A percentile compares a stretch with the other conserved stretches of the same genome.
phyloP scores from a whole-genome alignment of 2,329 filamentous ascomycete species.

The Calonectria hawksworthii region DNA sequence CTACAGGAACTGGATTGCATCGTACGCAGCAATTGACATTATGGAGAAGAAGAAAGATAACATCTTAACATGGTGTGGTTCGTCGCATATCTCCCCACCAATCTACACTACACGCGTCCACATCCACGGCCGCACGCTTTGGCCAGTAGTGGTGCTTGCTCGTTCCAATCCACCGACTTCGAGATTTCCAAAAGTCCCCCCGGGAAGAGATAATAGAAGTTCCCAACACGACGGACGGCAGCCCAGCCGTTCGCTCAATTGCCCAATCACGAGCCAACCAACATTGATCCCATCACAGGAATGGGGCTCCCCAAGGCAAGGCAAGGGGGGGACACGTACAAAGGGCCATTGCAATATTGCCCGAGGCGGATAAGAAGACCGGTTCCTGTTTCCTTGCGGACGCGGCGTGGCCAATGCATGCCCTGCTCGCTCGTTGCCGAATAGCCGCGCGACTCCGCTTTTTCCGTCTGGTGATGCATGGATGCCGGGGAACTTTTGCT shows the following conservation, averaged over 20 bases:
- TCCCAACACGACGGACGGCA: neutral
- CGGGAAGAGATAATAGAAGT: neutral
- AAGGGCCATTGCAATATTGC: slow-evolving; percentile 2
- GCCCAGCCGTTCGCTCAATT: neutral
- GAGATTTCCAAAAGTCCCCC: slow-evolving; percentile 3
- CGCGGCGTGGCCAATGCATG: neutral
- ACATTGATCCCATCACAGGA: neutral
- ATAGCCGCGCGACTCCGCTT: slow-evolving; percentile 10
- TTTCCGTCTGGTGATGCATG: slow-evolving; percentile 6
- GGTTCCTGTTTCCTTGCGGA: neutral
- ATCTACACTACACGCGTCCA: neutral
- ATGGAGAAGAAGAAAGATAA: neutral
- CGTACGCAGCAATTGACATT: neutral
- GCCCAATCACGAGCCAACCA: neutral
- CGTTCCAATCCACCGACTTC: neutral
- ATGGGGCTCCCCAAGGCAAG: neutral
- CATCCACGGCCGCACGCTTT: neutral
- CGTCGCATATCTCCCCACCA: neutral
- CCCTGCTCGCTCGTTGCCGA: neutral
- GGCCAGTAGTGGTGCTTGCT: neutral
- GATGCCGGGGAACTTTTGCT: slow-evolving; percentile 3
- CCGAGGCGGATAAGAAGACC: neutral
- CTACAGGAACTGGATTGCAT: neutral
- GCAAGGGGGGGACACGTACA: neutral
- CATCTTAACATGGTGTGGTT: neutral